Evolutionary conservation across 371 early-diverging fungal species (phyloP), one percentile per base, ranked within the genome.

Genomic region (Massospora cicadina): DNA sequence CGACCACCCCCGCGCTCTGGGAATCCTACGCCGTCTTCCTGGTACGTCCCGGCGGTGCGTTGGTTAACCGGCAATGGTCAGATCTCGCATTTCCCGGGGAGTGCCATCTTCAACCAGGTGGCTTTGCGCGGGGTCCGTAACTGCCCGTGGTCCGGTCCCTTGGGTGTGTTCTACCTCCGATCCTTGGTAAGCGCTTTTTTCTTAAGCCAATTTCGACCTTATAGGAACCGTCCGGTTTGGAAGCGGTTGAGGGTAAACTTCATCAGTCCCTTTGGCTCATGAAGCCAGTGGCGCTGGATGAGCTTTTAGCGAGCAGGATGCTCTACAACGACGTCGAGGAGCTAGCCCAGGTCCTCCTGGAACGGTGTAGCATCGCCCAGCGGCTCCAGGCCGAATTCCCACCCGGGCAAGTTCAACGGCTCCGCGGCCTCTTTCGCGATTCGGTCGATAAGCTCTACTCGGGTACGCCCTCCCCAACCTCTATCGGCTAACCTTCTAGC

Each of bases 141-240:
- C 31, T 59, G 60, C 29, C 60, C 60, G 2, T 59, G 60, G 60
- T 59, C 60, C 3, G 60, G 60, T 59, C n/a, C 60, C 2, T 31
- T 59, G 26, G 31, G 21, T 31, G 12, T 28, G 3, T 31, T 59
- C 60, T 59, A 59, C 26, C 29, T 59, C 26, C 12, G 60, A 26
- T 29, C 13, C 13, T 7, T 59, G 60, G 60, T 59, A 59, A 13
- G 29, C 13, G 26, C 13, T 29, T 30, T 12, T 7, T 28, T 23
- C 26, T 59, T 29, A 59, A 59, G 26, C 2, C 21, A 17, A 13
- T 59, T 13, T 21, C 31, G 31, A 10, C 26, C 31, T 29, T 59
- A 28, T 57, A 59, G 60, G 60, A 59, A 17, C 23, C 26, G 2
- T 59, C 60, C 12, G 60, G 31, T 3, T 3, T 59, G 2, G 60